These are phyloP conservation scores for Paspalum notatum DNA, from an alignment of 176 grass and related monocot species.

Conservation along the genomic window DNA sequence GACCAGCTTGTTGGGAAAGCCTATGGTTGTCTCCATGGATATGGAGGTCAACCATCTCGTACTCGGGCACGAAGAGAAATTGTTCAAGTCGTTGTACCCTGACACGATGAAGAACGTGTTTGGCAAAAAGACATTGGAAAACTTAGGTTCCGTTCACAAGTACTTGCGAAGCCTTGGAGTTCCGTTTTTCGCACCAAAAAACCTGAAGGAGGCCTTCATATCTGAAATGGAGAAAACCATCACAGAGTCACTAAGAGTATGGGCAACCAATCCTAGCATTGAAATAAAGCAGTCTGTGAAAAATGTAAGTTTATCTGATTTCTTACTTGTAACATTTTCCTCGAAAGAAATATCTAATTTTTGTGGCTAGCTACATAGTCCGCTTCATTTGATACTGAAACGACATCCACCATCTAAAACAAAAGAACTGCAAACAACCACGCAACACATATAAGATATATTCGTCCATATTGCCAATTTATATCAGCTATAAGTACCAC, in stretches of 20 bases:
- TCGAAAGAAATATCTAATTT: too few relatives aligned
- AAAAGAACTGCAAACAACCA: too few relatives aligned
- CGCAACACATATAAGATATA: too few relatives aligned
- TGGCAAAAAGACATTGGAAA: neutral
- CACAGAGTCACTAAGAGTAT: neutral
- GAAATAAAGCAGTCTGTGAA: neutral
- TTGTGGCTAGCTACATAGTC: too few relatives aligned
- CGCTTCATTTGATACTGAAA: too few relatives aligned
- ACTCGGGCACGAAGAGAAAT: neutral
- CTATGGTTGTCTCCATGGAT: neutral
- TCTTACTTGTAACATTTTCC: too few relatives aligned
- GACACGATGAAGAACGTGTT: neutral
- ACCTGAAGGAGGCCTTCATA: neutral
- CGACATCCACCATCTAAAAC: too few relatives aligned
- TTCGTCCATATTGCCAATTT: too few relatives aligned
- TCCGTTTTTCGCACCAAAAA: neutral
- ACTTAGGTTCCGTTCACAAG: neutral
- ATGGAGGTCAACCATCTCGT: neutral
- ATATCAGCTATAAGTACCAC: too few relatives aligned
- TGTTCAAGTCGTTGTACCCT: neutral
- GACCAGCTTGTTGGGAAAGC: neutral
- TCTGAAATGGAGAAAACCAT: neutral
- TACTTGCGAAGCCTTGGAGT: neutral
- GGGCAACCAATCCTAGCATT: slow-evolving; percentile 1
- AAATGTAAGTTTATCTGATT: neutral